phyloP scores from a whole-genome alignment of 805 yeast genomes.

The Zygosaccharomyces bailii region DNA sequence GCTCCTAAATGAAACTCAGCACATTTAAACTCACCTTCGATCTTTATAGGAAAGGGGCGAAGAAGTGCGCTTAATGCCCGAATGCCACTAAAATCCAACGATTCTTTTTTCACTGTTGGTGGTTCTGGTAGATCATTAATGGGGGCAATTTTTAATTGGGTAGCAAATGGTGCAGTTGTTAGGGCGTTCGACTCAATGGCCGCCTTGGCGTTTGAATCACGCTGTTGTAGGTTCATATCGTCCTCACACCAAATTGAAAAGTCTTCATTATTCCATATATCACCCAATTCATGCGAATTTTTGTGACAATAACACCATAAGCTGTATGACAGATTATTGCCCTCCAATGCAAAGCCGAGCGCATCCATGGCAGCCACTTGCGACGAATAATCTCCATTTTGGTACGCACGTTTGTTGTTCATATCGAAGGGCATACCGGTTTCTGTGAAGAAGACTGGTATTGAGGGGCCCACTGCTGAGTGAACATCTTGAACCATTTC shows the following conservation, averaged over 20 bases:
- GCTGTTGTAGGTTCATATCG: constrained; percentile 36
- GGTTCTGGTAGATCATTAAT: constrained; percentile 12
- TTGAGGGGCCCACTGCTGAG: constrained; percentile 52
- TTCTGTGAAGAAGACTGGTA: constrained; percentile 83
- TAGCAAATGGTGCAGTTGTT: constrained; percentile 6
- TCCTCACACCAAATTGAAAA: constrained; percentile 81
- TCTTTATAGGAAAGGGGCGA: constrained; percentile 70
- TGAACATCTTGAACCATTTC: constrained; percentile 64
- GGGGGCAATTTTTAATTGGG: constrained; percentile 4
- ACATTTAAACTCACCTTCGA: constrained; percentile 53
- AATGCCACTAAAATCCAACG: constrained; percentile 46
- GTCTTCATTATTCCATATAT: constrained; percentile 91
- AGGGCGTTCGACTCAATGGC: neutral
- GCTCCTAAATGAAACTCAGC: constrained; percentile 58
- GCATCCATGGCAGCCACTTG: constrained; percentile 88
- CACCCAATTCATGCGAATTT: constrained; percentile 84
- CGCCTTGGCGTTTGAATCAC: constrained; percentile 2
- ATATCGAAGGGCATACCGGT: constrained; percentile 98
- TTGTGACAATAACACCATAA: constrained; percentile 79
- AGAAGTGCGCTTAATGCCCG: constrained; percentile 72
- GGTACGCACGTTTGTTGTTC: constrained; percentile 74
- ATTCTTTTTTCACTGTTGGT: constrained; percentile 10
- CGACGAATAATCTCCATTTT: constrained; percentile 59
- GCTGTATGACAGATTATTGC: constrained; percentile 64
- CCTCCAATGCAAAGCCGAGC: constrained; percentile 71